Base-by-base conservation (phyloP, 768 basidiomycete genomes). In the Lactarius sp. region DNA sequence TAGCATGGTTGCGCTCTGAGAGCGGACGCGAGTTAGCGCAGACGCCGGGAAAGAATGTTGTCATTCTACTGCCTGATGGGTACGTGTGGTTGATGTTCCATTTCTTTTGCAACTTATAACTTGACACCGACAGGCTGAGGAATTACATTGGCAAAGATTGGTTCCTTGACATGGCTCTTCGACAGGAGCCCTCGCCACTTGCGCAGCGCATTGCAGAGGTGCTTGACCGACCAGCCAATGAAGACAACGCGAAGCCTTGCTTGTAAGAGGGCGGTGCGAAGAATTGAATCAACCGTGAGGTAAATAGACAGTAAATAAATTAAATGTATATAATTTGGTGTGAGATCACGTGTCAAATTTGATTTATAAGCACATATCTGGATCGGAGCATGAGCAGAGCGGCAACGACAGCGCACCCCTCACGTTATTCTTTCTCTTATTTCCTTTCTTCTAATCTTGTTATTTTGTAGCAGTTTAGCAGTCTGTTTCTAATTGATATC, bases 111-210 rank as follows among this genome's bases (percentile, higher is more conserved):
- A 22, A 16, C 3, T 39, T 12, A 27, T 55, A 51, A 47, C 37
- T n/a, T 14, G 37, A 6, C 39, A 3, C 18, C 13, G 16, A 44
- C 66, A 93, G 94, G 1, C 86, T 97, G 59, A 83, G 94, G 69
- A 96, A 96, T 73, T 96, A 96, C 71, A 94, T 96, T 85, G 89
- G 88, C 76, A 95, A 94, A 71, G 83, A 86, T 12, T 96, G 94
- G 94, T 95, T 95, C 76, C 75, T 93, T 66, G 79, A 86, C 65
- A 83, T 87, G 69, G 83, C 85, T 5, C 73, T 87, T 68, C 74
- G 80, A 47, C 74, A 78, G 0, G 80, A 83, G 62, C 80, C 83
- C 0, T 81, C 87, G 3, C 76, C 80, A 5, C 76, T 87, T 37
- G 80, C 84, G 20, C 71, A 73, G 3, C 72, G 72, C 31, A 87